Base-by-base conservation (phyloP, 305 asterid species). In the Fraxinus dipetala region DNA sequence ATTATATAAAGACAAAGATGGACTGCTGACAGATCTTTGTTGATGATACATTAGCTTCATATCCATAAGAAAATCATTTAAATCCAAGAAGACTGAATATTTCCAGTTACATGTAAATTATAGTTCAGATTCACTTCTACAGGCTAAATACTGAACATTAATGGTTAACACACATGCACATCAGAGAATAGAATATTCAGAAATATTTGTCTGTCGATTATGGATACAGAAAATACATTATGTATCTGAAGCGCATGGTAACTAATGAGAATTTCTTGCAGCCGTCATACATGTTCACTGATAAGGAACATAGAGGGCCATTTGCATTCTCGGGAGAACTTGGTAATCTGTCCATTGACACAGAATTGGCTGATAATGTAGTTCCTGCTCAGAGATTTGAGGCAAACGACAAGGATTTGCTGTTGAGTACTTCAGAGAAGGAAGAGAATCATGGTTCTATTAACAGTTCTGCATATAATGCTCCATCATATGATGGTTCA, bases 251-350 rank as follows among this genome's bases (percentile, higher is more conserved):
- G 14, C 31, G 13, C 82, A 45, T 10, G 35, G 36, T 85, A 80
- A 82, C 72, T 75, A 75, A 84, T 4, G 24, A 59, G 31, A 76
- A 43, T 81, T 59, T 78, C 85, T 83, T 91, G 92, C 94, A 96
- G 99, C 99, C 99, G 65, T 94, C 98, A 20, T 96, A 94, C 90
- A 90, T 93, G 98, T 96, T 95, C 90, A 93, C 96, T 7, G 98
- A 96, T 85, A 96, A 93, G 86, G 99, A 93, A 84, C 89, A 96
- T 86, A 89, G 97, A 91, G 99, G 98, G 80, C 97, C 98, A 40
- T 95, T 90, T 77, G 98, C 98, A 56, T 96, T 96, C 87, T 89
- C 97, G 0, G 99, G 92, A 87, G 98, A 95, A 79, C 88, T 92
- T 10, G 94, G 93, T 22, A 91, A 89, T 84, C 85, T 96, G 73